Conservation (phyloP, 75 land plant genomes). For the Larix kaempferi region DNA sequence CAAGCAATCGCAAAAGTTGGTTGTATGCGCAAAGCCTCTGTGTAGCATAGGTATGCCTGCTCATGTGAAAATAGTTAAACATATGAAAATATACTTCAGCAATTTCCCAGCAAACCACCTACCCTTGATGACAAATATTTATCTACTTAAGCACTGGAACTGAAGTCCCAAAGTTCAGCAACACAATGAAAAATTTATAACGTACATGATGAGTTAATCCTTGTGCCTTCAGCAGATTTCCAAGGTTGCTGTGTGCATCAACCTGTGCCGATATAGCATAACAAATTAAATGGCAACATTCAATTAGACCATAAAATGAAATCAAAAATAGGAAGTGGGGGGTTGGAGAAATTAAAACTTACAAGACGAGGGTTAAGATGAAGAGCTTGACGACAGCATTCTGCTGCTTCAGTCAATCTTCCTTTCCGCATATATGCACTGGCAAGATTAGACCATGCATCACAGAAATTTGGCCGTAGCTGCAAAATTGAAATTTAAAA, state of each 20-base stretch:
- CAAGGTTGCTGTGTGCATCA: constrained; percentile 98
- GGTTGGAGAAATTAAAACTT: background rate
- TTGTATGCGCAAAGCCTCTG: constrained; percentile 84
- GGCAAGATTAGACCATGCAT: constrained; percentile 99
- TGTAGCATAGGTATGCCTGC: constrained; percentile 93
- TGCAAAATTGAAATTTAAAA: constrained; percentile 17
- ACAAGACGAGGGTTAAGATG: constrained; percentile 87
- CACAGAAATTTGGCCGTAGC: constrained; percentile 94
- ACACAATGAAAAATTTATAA: background rate
- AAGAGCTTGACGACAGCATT: constrained; percentile 95
- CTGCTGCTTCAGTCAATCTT: constrained; percentile 81
- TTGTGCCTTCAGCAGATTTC: constrained; percentile 93
- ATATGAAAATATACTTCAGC: background rate
- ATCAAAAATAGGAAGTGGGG: background rate
- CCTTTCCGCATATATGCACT: constrained; percentile 99
- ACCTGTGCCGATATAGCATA: constrained; percentile 40
- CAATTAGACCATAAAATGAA: background rate
- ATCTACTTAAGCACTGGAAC: background rate
- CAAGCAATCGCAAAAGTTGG: constrained; percentile 99
- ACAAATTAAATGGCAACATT: background rate
- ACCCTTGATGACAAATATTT: background rate
- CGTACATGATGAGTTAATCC: constrained; percentile 92
- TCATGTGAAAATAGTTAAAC: background rate
- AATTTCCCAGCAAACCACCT: background rate
- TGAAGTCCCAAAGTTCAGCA: background rate